phyloP scores from a whole-genome alignment of 768 basidiomycete genomes.

The Pisolithus sp. region DNA sequence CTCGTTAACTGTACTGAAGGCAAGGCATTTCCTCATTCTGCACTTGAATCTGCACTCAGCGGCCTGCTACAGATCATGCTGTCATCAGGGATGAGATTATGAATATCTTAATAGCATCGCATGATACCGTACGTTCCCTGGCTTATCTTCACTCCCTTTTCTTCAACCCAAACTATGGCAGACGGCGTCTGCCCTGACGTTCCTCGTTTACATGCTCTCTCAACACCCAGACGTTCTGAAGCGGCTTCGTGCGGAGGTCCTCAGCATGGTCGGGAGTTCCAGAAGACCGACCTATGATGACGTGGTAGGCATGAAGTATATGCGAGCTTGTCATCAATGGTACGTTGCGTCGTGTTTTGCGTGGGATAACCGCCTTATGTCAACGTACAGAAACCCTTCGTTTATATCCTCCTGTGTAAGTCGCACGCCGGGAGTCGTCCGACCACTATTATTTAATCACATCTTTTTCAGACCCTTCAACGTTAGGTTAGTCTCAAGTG shows the following conservation, averaged over 20 bases:
- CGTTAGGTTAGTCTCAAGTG: conserved; percentile 9
- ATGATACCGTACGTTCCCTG: conserved; percentile 24
- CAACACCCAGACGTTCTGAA: conserved; percentile 41
- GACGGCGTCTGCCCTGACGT: conserved; percentile 31
- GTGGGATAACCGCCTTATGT: too few relatives aligned
- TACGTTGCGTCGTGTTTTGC: conserved; percentile 13
- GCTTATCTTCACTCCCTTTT: not conserved
- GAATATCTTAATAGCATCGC: conserved; percentile 34
- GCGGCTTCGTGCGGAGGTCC: conserved; percentile 52
- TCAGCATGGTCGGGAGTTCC: conserved; percentile 42
- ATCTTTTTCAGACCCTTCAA: conserved; percentile 14
- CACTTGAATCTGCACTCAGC: not conserved
- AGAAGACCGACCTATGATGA: conserved; percentile 49
- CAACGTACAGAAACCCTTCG: conserved; percentile 23
- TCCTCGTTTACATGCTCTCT: conserved; percentile 40
- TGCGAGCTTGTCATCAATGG: conserved; percentile 63
- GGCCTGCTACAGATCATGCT: conserved; percentile 17
- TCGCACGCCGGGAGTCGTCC: not conserved
- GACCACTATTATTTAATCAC: not conserved
- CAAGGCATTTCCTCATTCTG: not conserved
- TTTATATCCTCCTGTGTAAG: conserved; percentile 26
- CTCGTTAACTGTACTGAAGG: conserved; percentile 27
- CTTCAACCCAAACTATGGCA: conserved; percentile 4
- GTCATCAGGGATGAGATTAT: conserved; percentile 31
- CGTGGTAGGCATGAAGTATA: conserved; percentile 56